Base-by-base conservation (phyloP, 495 filamentous ascomycete genomes). In the Venustampulla echinocandica region DNA sequence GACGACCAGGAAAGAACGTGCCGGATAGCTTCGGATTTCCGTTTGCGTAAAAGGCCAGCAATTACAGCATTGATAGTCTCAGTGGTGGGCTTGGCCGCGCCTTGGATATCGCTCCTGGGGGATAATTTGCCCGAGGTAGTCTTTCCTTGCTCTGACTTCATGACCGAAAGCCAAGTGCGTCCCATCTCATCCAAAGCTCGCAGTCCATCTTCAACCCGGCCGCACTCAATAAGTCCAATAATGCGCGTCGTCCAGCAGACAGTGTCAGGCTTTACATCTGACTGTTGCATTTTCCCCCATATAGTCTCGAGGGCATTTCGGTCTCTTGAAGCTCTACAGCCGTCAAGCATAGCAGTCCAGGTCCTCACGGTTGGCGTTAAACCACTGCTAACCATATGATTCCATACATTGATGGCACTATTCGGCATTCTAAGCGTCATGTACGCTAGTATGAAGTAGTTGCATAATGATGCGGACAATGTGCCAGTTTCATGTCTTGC, bases 341-440 rank as follows among this genome's bases (percentile, higher is more conserved):
- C 84, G 20, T 66, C 52, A 19, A 87, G 67, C 77, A 86, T 84
- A 21, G 69, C 61, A 28, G 70, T 75, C 76, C 76, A 86, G 0
- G 80, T 79, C 42, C 59, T 67, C 11, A 75, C 49, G 10, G 62
- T 72, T 15, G 82, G 79, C 23, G 60, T 56, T 23, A 75, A 52
- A 0, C 73, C 74, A 44, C 61, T 42, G 10, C 57, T 44, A 25
- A 76, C 61, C 70, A 84, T 75, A 44, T 67, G 52, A 46, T 79
- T 77, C 75, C 80, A 82, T 3, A 78, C 75, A 2, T 73, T 62
- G 20, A 79, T 62, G 10, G 79, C 70, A 2, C 61, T 52, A n/a
- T 72, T 56, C 0, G 67, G 62, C 47, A 64, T 64, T 20, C 66
- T 55, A 15, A 83, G 47, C 2, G 60, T 51, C 61, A 76, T 74